Evolutionary conservation across 176 grass and related monocot genomes (phyloP).

Genomic region (Aegilops sharonensis): DNA sequence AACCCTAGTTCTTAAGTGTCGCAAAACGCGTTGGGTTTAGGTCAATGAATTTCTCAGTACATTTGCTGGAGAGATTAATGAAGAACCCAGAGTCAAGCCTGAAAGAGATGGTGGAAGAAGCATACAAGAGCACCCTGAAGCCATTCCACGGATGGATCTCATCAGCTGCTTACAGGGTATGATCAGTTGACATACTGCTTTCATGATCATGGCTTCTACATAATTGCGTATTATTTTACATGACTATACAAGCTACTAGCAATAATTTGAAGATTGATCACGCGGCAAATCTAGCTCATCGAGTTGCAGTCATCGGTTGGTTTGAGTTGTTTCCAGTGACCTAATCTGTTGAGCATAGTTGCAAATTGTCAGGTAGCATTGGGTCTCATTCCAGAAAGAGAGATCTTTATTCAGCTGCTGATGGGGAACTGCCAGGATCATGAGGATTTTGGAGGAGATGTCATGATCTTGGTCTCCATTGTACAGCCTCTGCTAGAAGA

Average conservation of each 20-base stretch:
- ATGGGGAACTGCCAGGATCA: constrained; percentile 48
- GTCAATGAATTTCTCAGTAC: constrained; percentile 65
- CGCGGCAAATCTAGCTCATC: not conserved
- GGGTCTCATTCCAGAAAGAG: constrained; percentile 70
- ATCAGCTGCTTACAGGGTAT: constrained; percentile 84
- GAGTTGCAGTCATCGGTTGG: not conserved
- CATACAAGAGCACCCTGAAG: constrained; percentile 56
- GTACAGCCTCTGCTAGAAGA: constrained; percentile 63
- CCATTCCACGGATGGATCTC: constrained; percentile 92
- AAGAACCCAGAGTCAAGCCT: constrained; percentile 40
- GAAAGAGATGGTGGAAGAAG: constrained; percentile 66
- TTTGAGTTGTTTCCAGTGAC: not conserved
- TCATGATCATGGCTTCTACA: not conserved
- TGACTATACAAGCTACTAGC: not conserved
- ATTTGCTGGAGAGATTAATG: constrained; percentile 57
- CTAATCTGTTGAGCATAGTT: constrained; percentile 49
- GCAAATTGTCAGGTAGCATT: constrained; percentile 61
- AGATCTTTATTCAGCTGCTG: constrained; percentile 57
- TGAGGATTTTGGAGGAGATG: constrained; percentile 60
- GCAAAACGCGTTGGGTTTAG: constrained; percentile 5
- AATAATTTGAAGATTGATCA: not conserved
- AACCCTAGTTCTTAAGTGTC: not conserved
- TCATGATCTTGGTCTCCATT: constrained; percentile 39
- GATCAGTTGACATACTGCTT: not conserved
- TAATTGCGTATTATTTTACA: not conserved